Percentiles rank a stretch among this genome's conserved stretches.
Evolutionary conservation across 1,139 yeast species (phyloP).

Genomic region (Yamadazyma atlantica): DNA sequence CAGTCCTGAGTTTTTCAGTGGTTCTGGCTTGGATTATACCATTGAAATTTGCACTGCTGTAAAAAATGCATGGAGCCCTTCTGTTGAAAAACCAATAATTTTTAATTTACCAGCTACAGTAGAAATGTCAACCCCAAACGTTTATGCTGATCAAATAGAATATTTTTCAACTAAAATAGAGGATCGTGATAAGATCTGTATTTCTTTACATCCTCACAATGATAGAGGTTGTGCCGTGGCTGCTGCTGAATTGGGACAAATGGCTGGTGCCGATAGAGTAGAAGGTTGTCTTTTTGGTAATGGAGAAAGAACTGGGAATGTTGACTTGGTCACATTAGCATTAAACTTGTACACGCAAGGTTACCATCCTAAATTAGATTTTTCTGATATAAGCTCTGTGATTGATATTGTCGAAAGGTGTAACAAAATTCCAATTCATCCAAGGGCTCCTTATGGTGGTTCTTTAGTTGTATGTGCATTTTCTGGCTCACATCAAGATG

Average conservation of each 20-base stretch:
- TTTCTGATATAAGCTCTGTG: constrained; percentile 39
- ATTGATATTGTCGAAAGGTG: constrained; percentile 47
- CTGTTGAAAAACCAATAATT: constrained; percentile 41
- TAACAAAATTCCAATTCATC: constrained; percentile 47
- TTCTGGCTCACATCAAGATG: constrained; percentile 52
- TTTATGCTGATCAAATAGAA: constrained; percentile 53
- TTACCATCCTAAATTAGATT: constrained; percentile 43
- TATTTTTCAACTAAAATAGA: constrained; percentile 42
- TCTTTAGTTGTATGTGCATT: constrained; percentile 51
- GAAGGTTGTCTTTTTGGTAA: constrained; percentile 52
- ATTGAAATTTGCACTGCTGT: constrained; percentile 49
- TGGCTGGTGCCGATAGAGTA: constrained; percentile 53
- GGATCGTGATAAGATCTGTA: constrained; percentile 45
- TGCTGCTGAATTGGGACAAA: constrained; percentile 47
- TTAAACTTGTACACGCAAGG: constrained; percentile 50
- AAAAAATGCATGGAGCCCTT: constrained; percentile 47
- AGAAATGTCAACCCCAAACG: constrained; percentile 48
- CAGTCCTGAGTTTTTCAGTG: constrained; percentile 49
- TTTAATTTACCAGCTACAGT: constrained; percentile 53
- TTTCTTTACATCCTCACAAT: constrained; percentile 49
- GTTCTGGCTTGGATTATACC: constrained; percentile 44
- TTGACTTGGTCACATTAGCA: constrained; percentile 49
- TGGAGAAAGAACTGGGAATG: constrained; percentile 53
- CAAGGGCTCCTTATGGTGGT: constrained; percentile 51
- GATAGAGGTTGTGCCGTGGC: constrained; percentile 54